phyloP scores from a whole-genome alignment of 495 filamentous ascomycete species.

The Penicillium herquei region DNA sequence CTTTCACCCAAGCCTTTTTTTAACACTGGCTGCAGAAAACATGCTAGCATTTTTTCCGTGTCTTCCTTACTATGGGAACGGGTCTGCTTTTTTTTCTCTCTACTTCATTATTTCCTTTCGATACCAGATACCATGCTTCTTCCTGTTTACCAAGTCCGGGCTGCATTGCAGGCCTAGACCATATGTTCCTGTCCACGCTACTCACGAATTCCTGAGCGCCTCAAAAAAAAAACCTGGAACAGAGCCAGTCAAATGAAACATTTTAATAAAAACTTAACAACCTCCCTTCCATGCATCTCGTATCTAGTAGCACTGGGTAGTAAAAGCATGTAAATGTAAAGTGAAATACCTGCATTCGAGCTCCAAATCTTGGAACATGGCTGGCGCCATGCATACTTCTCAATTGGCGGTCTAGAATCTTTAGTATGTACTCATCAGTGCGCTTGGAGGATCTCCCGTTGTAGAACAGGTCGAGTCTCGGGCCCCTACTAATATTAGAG shows the following conservation, averaged over 20 bases:
- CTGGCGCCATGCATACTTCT: conserved; percentile 18
- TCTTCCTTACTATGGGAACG: conserved; percentile 15
- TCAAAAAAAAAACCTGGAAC: conserved; percentile 4
- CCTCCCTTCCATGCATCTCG: conserved; percentile 14
- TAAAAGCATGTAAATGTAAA: neutral
- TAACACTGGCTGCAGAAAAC: conserved; percentile 13
- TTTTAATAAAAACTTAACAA: conserved; percentile 4
- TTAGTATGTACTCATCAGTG: neutral
- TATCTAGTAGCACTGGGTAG: conserved; percentile 9
- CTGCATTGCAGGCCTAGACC: conserved; percentile 6
- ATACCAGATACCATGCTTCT: conserved; percentile 40
- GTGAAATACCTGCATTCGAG: too few relatives aligned
- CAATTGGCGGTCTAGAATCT: conserved; percentile 25
- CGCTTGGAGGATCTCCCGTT: neutral
- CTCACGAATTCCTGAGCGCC: conserved; percentile 6
- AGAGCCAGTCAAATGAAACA: conserved; percentile 11
- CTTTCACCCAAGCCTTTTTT: neutral
- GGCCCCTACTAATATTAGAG: neutral
- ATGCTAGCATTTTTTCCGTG: conserved; percentile 8
- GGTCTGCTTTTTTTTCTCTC: conserved; percentile 13
- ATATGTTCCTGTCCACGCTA: conserved; percentile 25
- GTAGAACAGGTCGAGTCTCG: neutral
- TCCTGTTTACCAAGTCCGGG: conserved; percentile 5
- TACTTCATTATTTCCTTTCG: conserved; percentile 20
- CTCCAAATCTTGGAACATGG: conserved; percentile 1